Percentiles rank a stretch among this genome's conserved stretches.
phyloP scores from a whole-genome alignment of 306 rosid species.

The Rosa lucieae region DNA sequence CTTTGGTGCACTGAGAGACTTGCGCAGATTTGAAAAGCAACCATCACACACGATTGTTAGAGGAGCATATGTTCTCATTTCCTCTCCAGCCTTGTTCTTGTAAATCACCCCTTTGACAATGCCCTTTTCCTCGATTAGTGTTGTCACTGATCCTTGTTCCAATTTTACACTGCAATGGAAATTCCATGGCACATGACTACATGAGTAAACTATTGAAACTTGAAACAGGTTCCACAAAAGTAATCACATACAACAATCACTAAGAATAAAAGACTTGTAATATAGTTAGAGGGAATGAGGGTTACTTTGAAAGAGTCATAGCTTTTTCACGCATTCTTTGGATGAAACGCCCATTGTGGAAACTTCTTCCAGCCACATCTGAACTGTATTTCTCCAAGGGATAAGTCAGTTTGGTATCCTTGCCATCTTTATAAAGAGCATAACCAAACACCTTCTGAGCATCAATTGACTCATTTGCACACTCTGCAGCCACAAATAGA shows the following conservation, averaged over 20 bases:
- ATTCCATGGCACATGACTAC: not conserved
- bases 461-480: not conserved
- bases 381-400: not conserved
- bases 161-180: not conserved
- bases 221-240: no score
- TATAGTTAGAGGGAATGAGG: not conserved
- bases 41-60: not conserved
- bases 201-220: not conserved
- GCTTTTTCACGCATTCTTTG: not conserved
- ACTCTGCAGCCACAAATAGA: not conserved
- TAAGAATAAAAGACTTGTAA: not conserved
- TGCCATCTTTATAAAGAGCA: not conserved
- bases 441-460: not conserved
- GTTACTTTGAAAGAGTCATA: not conserved
- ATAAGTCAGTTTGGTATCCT: not conserved
- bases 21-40: not conserved
- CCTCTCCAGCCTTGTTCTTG: constrained; percentile 2
- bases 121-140: not conserved
- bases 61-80: not conserved
- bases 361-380: not conserved
- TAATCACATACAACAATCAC: not conserved
- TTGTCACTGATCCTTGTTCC: not conserved
- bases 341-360: not conserved
- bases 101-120: not conserved
- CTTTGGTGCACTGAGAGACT: not conserved